Evolutionary conservation across 805 yeast genomes (phyloP), one percentile per base, ranked within the genome.

Genomic region (Brettanomyces custersianus): DNA sequence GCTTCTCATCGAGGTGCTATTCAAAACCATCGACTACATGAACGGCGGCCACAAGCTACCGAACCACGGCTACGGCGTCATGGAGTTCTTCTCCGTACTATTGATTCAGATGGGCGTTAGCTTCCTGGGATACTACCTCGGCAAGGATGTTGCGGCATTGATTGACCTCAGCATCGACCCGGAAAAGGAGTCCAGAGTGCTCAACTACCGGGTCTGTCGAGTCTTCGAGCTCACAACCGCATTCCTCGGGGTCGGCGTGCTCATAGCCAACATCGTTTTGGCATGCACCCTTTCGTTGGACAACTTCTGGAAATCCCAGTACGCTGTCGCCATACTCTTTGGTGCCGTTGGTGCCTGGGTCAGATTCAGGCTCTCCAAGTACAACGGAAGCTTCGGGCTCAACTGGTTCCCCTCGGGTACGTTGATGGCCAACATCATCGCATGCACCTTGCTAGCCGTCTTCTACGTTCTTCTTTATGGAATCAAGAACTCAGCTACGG

Each of bases 41-140:
- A 43, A 47, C 15, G 44, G 39, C 3, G 27, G 22, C 15, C 19
- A 41, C 46, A 40, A 24, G 43, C 47, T 57, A 17, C 84, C 83
- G 1, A 80, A 75, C 41, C 63, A 73, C 8, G 95, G 82, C 1
- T 84, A 82, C 53, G 94, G 94, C 0, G 71, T 81, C 3, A 77
- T 85, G 78, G 81, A 77, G 39, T 78, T 76, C 38, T 52, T 81
- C 13, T 72, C 87, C 2, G 86, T 81, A 3, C 29, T 75, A 0
- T 47, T 83, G 0, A 59, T 72, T 1, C 85, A 85, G 38, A 39
- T 82, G 40, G 66, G 76, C 5, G 63, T 80, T n/a, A 80, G 90
- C 0, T 56, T 75, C 34, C 59, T 72, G 8, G 84, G 80, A 0
- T 72, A 66, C 40, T 57, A 60, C 12, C 54, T 74, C 19, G 95